Evolutionary conservation across 2,329 filamentous ascomycete genomes (phyloP).

Genomic region (Paracoccidioides brasiliensis): DNA sequence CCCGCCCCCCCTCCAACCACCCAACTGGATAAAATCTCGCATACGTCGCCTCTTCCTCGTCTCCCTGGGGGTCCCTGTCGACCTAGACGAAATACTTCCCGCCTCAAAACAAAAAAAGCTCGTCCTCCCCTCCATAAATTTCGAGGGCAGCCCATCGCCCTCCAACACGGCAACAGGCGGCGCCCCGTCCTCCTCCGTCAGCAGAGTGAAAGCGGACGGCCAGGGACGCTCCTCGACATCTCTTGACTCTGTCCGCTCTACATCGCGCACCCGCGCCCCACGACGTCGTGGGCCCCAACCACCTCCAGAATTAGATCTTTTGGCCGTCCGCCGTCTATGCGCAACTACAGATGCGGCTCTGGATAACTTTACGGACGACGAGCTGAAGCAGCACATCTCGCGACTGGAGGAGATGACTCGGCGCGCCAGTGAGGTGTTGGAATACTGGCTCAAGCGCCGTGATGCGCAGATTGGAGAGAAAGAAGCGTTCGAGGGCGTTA

Average conservation of each 20-base stretch:
- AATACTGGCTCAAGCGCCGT: slow-evolving; percentile 76
- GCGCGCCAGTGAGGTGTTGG: slow-evolving; percentile 63
- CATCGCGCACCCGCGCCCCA: slow-evolving; percentile 16
- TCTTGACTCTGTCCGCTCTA: slow-evolving; percentile 16
- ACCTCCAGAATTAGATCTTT: slow-evolving; percentile 64
- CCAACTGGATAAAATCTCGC: slow-evolving; percentile 93
- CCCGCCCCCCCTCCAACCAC: slow-evolving; percentile 83
- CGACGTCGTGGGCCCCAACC: slow-evolving; percentile 44
- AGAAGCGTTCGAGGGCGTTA: slow-evolving; percentile 89
- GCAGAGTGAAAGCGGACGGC: slow-evolving; percentile 6
- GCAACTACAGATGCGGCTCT: slow-evolving; percentile 74
- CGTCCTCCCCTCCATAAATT: slow-evolving; percentile 66
- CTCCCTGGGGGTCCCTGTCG: slow-evolving; percentile 87
- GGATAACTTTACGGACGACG: slow-evolving; percentile 61
- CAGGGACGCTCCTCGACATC: slow-evolving; percentile 14
- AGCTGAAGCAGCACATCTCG: slow-evolving; percentile 58
- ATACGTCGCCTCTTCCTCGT: slow-evolving; percentile 92
- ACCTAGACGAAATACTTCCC: slow-evolving; percentile 92
- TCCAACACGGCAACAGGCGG: slow-evolving; percentile 22
- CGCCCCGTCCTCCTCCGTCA: slow-evolving; percentile 14
- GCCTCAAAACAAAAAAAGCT: slow-evolving; percentile 98
- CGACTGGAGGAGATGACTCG: slow-evolving; percentile 56
- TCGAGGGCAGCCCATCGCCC: slow-evolving; percentile 40
- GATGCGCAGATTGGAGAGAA: slow-evolving; percentile 83
- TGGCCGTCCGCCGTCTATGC: slow-evolving; percentile 64